Evolutionary conservation across 169 alveolate genomes (phyloP).

Genomic region (Toxoplasma gondii): DNA sequence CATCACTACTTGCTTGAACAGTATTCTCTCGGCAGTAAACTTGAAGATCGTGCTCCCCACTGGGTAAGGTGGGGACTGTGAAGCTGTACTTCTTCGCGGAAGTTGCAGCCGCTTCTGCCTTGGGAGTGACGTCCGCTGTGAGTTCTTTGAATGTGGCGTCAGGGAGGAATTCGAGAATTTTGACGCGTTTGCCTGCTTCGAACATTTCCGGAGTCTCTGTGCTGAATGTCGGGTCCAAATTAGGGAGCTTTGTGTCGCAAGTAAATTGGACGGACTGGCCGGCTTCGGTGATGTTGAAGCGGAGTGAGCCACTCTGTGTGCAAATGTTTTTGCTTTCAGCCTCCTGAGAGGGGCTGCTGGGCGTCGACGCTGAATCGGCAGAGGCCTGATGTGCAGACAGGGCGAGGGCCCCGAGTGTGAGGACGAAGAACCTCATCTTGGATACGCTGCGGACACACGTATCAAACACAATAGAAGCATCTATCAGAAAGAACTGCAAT

Average conservation of each 20-base stretch:
- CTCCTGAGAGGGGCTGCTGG: neutral
- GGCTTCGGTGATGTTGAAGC: neutral
- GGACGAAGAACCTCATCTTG: neutral
- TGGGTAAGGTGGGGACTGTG: no score
- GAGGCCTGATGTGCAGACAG: neutral
- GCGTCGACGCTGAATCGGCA: neutral
- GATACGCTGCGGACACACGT: no score
- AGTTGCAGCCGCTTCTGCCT: no score
- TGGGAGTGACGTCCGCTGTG: neutral
- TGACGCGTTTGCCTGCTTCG: neutral
- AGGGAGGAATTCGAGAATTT: neutral
- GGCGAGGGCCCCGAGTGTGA: neutral
- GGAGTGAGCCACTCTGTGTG: neutral
- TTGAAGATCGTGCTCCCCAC: no score
- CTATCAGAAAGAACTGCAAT: no score
- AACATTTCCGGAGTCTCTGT: no score
- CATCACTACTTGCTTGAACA: no score
- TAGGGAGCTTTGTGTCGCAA: no score
- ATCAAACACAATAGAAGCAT: neutral
- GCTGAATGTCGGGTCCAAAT: no score
- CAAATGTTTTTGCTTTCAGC: neutral
- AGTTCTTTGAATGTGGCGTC: neutral
- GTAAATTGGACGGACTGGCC: neutral
- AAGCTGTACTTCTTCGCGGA: no score
- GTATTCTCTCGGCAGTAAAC: no score